Evolutionary conservation across 257 asterid species (phyloP).

Genomic region (Orobanche coerulescens): DNA sequence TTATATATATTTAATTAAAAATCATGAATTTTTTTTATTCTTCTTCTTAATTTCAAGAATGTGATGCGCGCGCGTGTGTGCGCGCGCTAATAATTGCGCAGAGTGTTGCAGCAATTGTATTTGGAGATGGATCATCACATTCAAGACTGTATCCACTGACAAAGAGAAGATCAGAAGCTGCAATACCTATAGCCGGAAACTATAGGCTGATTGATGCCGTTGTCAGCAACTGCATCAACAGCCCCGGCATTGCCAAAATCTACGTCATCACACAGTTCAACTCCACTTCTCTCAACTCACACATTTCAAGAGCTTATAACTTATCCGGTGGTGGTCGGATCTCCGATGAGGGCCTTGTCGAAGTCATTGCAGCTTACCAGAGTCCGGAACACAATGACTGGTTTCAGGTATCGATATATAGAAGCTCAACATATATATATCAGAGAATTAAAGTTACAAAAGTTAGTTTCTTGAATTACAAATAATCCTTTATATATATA

Average conservation of each 20-base stretch:
- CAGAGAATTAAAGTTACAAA: too few relatives aligned
- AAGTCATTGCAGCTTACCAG: slow-evolving; percentile 81
- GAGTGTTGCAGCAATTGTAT: slow-evolving; percentile 92
- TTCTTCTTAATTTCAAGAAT: neutral
- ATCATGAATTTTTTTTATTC: neutral
- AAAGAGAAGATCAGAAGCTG: slow-evolving; percentile 71
- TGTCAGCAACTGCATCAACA: slow-evolving; percentile 88
- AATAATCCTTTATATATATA: too few relatives aligned
- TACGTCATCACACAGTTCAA: slow-evolving; percentile 86
- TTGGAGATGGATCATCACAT: slow-evolving; percentile 69
- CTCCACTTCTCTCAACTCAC: slow-evolving; percentile 81
- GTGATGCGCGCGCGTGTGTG: neutral
- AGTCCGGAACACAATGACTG: slow-evolving; percentile 68
- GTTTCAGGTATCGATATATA: too few relatives aligned
- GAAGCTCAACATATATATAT: too few relatives aligned
- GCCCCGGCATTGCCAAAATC: slow-evolving; percentile 64
- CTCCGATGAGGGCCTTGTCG: slow-evolving; percentile 55
- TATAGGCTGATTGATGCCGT: slow-evolving; percentile 77
- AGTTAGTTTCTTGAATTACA: too few relatives aligned
- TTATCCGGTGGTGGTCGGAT: slow-evolving; percentile 52
- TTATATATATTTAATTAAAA: too few relatives aligned
- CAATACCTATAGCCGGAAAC: slow-evolving; percentile 83
- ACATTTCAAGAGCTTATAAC: slow-evolving; percentile 83
- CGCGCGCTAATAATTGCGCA: slow-evolving; percentile 29
- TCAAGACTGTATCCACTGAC: slow-evolving; percentile 69